Percentiles rank a stretch among this genome's conserved stretches.
phyloP scores from a whole-genome alignment of 352 stramenopile species.

The Globisporangium okanoganense region DNA sequence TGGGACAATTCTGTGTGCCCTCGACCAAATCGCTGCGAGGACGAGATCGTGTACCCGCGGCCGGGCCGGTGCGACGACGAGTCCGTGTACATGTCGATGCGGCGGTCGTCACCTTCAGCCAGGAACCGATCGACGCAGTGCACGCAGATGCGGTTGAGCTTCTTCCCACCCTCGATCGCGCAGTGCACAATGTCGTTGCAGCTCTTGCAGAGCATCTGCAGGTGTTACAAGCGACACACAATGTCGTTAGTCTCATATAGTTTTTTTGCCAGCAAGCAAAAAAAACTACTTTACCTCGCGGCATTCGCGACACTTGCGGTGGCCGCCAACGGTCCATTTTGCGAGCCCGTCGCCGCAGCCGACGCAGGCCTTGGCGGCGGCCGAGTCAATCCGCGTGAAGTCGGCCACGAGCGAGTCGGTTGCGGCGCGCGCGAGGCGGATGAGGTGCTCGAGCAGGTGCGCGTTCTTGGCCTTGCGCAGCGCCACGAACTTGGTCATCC shows the following conservation, averaged over 20 bases:
- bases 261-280: neutral
- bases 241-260: neutral
- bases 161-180: slow-evolving; percentile 51
- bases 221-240: neutral
- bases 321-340: slow-evolving; percentile 30
- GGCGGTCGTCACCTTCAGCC: neutral
- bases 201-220: slow-evolving; percentile 46
- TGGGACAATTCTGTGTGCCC: neutral
- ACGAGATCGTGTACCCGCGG: neutral
- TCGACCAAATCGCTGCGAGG: neutral
- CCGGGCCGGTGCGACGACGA: neutral
- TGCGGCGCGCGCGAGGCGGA: slow-evolving; percentile 49
- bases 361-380: slow-evolving; percentile 35
- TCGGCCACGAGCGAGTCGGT: slow-evolving; percentile 40
- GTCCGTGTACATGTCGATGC: slow-evolving; percentile 20
- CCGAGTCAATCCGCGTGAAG: slow-evolving; percentile 36
- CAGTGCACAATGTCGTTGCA: slow-evolving; percentile 64
- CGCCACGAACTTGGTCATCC: slow-evolving; percentile 61
- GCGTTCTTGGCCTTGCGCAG: slow-evolving; percentile 56
- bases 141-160: slow-evolving; percentile 67
- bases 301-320: slow-evolving; percentile 53
- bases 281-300: slow-evolving; percentile 35
- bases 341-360: slow-evolving; percentile 44
- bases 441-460: slow-evolving; percentile 56
- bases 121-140: slow-evolving; percentile 45